Base-by-base conservation (phyloP, 768 basidiomycete species). In the Lyophyllum atratum region DNA sequence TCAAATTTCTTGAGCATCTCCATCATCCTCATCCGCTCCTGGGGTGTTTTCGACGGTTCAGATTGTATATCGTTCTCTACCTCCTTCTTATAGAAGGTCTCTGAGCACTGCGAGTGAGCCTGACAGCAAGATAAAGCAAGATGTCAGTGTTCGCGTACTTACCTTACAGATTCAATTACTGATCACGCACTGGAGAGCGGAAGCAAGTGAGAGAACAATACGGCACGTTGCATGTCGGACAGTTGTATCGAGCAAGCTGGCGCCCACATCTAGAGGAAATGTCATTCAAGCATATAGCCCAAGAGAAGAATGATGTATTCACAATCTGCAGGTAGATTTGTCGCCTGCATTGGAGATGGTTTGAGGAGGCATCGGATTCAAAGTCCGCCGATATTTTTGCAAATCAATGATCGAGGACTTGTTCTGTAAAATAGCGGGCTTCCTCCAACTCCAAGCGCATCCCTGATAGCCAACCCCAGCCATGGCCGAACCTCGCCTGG, bases 181-280 rank as follows among this genome's bases (percentile, higher is more conserved):
- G 42, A 54, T 54, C 26, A 68, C 81, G 59, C 70, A 89, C 89
- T 72, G 83, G 76, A 26, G 88, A 87, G 43, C 87, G 84, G 73
- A 92, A 95, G 72, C 93, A 95, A 11, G 76, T 73, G 28, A 93
- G 69, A 25, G 90, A 90, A 72, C 93, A 95, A 64, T 94, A 94
- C 0, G 82, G 81, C 25, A 88, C 73, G 65, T 93, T 93, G 73
- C 93, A 95, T 29, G 78, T 78, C 22, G 93, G 89, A 61, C 93
- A 95, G 0, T 85, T 87, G 70, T 95, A 95, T 65, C 85, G 87
- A 17, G 90, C 82, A 61, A 90, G 80, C 64, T 91, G 87, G 65
- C 89, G 79, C 29, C 77, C 80, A 74, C 92, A 94, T 64, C 92
- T 94, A 25, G 8, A 51, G 11, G 17, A 37, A 1, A 28, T 9